phyloP scores from a whole-genome alignment of 2,329 filamentous ascomycete species.

The Colletotrichum tropicale region DNA sequence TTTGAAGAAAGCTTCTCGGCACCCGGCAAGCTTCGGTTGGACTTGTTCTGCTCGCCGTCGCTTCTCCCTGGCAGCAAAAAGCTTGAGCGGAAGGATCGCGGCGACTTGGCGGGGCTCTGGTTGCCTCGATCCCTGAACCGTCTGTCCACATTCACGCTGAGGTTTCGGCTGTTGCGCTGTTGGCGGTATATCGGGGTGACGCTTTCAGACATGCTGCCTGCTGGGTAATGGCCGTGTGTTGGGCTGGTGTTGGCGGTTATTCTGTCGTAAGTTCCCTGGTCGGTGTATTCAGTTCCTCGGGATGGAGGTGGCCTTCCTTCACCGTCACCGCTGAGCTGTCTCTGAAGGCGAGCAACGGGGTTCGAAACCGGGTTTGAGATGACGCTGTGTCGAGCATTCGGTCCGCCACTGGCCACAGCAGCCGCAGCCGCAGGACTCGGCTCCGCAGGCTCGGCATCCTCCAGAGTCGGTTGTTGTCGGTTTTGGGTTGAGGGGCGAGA shows the following conservation, averaged over 20 bases:
- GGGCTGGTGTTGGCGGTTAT: slow-evolving; percentile 78
- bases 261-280: slow-evolving; percentile 72
- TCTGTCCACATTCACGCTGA: slow-evolving; percentile 65
- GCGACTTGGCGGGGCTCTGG: slow-evolving; percentile 69
- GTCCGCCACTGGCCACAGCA: slow-evolving; percentile 42
- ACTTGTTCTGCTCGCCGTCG: slow-evolving; percentile 50
- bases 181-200: slow-evolving; percentile 72
- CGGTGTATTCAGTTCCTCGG: slow-evolving; percentile 81
- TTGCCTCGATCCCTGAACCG: slow-evolving; percentile 58
- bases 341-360: slow-evolving; percentile 36
- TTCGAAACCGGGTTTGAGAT: slow-evolving; percentile 50
- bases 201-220: slow-evolving; percentile 75
- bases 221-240: slow-evolving; percentile 60
- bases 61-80: slow-evolving; percentile 69
- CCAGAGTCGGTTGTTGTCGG: slow-evolving; percentile 27
- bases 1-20: slow-evolving; percentile 86
- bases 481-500: slow-evolving; percentile 48
- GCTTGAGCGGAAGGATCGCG: slow-evolving; percentile 76
- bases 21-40: slow-evolving; percentile 65
- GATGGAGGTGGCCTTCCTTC: slow-evolving; percentile 69
- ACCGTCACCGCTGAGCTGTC: slow-evolving; percentile 43
- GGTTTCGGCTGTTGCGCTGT: slow-evolving; percentile 43
- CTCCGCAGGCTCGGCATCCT: slow-evolving; percentile 33
- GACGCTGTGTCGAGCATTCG: slow-evolving; percentile 58
- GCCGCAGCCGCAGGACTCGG: slow-evolving; percentile 34